phyloP scores from a whole-genome alignment of 352 stramenopile genomes.

The Globisporangium recalcitrans region DNA sequence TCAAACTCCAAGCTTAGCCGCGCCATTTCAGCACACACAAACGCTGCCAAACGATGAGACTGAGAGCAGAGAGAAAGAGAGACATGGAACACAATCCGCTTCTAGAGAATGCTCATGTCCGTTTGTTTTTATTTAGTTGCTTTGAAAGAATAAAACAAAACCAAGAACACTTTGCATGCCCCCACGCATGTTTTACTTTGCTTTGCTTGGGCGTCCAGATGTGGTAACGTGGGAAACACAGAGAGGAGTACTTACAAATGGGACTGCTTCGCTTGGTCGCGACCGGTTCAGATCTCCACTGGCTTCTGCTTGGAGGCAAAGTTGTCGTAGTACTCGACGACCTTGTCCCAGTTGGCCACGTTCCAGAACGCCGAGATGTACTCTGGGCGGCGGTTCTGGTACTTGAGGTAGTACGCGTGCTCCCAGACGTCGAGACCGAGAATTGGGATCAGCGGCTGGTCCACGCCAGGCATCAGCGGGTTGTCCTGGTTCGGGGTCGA shows the following conservation, averaged over 20 bases:
- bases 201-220: neutral
- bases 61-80: too few species aligned
- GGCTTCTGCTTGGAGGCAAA: constrained; percentile 83
- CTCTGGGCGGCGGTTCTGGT: constrained; percentile 94
- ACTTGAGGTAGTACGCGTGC: constrained; percentile 96
- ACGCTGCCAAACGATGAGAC: too few species aligned
- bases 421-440: constrained; percentile 95
- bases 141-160: constrained; percentile 9
- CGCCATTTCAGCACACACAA: too few species aligned
- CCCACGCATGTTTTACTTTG: neutral
- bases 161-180: neutral
- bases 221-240: neutral
- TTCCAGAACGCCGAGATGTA: constrained; percentile 99
- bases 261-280: constrained; percentile 11
- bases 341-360: constrained; percentile 94
- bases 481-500: constrained; percentile 96
- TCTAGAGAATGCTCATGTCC: neutral
- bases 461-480: constrained; percentile 76
- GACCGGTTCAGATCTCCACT: constrained; percentile 72
- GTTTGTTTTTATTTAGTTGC: constrained; percentile 1
- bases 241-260: constrained; percentile 18
- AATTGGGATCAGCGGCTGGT: constrained; percentile 88
- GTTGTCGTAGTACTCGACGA: constrained; percentile 89
- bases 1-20: constrained; percentile 16
- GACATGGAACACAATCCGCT: too few species aligned